phyloP scores from a whole-genome alignment of 139 green algal species.

The Chlorella sp. region DNA sequence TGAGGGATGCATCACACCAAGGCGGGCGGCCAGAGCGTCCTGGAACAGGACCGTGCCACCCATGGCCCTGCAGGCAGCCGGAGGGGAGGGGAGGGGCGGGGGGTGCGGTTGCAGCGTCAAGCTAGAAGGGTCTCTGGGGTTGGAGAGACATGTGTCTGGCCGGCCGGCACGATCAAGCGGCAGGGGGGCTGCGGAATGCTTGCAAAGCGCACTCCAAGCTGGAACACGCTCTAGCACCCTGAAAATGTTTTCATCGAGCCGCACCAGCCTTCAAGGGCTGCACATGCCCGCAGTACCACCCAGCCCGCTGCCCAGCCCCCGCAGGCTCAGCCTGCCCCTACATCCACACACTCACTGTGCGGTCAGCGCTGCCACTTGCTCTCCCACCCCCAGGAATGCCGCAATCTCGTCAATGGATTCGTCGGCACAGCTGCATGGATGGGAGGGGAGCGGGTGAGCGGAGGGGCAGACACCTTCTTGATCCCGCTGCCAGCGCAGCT shows the following conservation, averaged over 20 bases:
- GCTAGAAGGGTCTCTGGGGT: no score
- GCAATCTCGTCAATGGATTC: conserved; percentile 98
- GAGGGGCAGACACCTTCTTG: background rate
- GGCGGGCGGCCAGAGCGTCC: conserved; percentile 81
- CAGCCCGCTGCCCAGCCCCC: background rate
- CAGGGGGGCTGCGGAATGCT: background rate
- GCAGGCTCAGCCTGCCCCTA: background rate
- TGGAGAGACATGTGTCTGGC: background rate
- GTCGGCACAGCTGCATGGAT: conserved; percentile 80
- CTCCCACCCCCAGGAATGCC: conserved; percentile 87
- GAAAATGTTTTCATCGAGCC: no score
- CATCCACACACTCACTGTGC: conserved; percentile 48
- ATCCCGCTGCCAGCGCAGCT: no score
- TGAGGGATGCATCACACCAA: conserved; percentile 86
- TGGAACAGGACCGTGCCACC: conserved; percentile 89
- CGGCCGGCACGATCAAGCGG: background rate
- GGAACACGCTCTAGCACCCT: no score
- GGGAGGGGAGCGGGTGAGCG: background rate
- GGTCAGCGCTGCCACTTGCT: conserved; percentile 89
- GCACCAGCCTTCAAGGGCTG: background rate
- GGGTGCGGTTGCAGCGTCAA: background rate
- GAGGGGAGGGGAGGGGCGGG: background rate
- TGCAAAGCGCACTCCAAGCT: background rate
- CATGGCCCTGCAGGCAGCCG: conserved; percentile 85
- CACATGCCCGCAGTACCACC: background rate